phyloP scores from a whole-genome alignment of 1,139 yeast genomes.

The Candida smagusa region DNA sequence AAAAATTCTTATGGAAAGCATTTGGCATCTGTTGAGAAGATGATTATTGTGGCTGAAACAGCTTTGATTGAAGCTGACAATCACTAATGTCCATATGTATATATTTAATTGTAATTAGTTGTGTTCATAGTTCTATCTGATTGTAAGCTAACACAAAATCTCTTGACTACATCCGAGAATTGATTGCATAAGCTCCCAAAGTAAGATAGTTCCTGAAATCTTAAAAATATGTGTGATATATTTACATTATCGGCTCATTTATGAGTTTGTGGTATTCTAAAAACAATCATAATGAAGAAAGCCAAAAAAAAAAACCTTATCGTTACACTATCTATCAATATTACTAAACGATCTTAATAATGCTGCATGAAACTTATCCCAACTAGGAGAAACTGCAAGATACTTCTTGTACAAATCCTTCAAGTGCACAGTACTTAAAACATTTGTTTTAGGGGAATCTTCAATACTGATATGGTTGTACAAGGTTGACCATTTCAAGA shows the following conservation, averaged over 20 bases:
- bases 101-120: conserved; percentile 2
- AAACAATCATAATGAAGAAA: too few species aligned
- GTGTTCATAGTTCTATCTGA: conserved; percentile 4
- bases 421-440: conserved; percentile 14
- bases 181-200: neutral
- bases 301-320: too few species aligned
- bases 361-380: conserved; percentile 4
- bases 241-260: too few species aligned
- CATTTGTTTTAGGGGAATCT: conserved; percentile 1
- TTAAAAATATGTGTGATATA: too few species aligned
- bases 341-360: neutral
- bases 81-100: conserved; percentile 4
- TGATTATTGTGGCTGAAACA: conserved; percentile 55
- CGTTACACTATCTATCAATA: too few species aligned
- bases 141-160: neutral
- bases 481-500: conserved; percentile 29
- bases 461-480: conserved; percentile 25
- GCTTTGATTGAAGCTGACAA: conserved; percentile 43
- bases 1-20: conserved; percentile 73
- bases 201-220: neutral
- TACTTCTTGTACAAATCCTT: conserved; percentile 18
- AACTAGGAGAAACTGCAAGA: conserved; percentile 2
- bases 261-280: too few species aligned
- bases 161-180: too few species aligned
- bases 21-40: conserved; percentile 80